A percentile compares a stretch with the other conserved stretches of the same genome.
Conservation (phyloP, 768 basidiomycete species). For the Calocera cornea region DNA sequence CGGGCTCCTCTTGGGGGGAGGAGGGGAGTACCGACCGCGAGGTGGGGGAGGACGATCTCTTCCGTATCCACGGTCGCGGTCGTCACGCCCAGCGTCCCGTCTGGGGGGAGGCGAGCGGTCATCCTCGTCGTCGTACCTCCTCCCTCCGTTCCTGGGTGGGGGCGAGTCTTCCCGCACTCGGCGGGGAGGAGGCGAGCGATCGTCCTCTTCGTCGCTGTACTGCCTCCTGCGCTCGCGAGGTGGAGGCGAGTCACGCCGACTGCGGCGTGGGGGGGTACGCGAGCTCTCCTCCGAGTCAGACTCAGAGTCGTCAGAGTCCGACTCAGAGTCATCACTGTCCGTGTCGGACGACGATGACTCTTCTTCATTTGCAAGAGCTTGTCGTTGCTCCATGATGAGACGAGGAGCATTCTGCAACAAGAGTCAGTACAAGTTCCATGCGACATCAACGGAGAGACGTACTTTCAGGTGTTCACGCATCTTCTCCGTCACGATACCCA, state of each 20-base stretch:
- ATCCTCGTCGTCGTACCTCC: neutral
- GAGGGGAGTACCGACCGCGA: neutral
- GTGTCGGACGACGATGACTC: slow-evolving; percentile 26
- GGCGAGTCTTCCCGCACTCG: neutral
- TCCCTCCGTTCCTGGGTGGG: neutral
- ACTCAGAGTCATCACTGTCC: slow-evolving; percentile 17
- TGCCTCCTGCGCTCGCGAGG: neutral
- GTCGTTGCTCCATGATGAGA: slow-evolving; percentile 86
- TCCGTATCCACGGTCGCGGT: neutral
- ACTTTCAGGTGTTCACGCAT: slow-evolving; percentile 96
- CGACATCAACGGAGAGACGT: slow-evolving; percentile 18
- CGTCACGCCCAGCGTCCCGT: neutral
- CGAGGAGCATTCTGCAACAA: slow-evolving; percentile 72
- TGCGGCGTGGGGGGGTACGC: slow-evolving; percentile 20
- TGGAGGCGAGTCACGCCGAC: slow-evolving; percentile 5
- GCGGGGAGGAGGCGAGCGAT: neutral
- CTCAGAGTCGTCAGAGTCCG: slow-evolving; percentile 21
- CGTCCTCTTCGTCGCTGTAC: neutral
- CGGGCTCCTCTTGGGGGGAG: neutral
- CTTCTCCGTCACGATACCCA: slow-evolving; percentile 83
- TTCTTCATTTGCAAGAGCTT: slow-evolving; percentile 66
- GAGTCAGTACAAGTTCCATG: neutral
- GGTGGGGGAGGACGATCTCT: neutral
- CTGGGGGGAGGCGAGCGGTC: neutral
- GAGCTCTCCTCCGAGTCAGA: slow-evolving; percentile 24